Evolutionary conservation across 2,329 filamentous ascomycete species (phyloP), one percentile per base, ranked within the genome.

Genomic region (Pseudocercospora fuligena): DNA sequence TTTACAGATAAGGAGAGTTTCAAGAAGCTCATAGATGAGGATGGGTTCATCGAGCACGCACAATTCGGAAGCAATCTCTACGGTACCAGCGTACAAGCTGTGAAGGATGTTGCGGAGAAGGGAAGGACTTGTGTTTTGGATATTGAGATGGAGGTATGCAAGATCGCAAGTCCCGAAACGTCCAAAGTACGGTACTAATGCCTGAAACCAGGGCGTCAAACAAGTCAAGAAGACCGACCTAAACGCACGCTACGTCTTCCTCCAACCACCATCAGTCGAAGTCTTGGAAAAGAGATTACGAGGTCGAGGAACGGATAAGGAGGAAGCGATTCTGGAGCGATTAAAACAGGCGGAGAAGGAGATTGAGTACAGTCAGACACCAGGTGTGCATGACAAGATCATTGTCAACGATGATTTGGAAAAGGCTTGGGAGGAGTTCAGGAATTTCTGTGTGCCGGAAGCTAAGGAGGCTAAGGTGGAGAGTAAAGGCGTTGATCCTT

Each of bases 81-180:
- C 81, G 94, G 94, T 64, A 97, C 93, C 5, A 92, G 88, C 77
- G 89, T 92, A 76, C 84, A 86, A 79, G 92, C 92, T 29, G 92
- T 97, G 69, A 86, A 90, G 79, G 88, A 92, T 75, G 89, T 94
- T 78, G 86, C 86, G 1, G 86, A 87, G 67, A 88, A 89, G 81
- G 85, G 85, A 54, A 87, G 88, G 80, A 90, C 89, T 19, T 94
- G 94, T 68, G 89, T 97, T 57, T 83, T 97, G 72, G 94, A 98
- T 79, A 98, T 97, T 77, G 94, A 97, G 85, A 97, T 97, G 92
- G 93, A 97, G 87, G 89, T 90, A 78, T 36, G 82, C 73, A 1
- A 12, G 11, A 12, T 14, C n/a, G 5, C 3, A 4, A 2, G 5
- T 14, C 7, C 12, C 16, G 9, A 19, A 14, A 2, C 25, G 61